A percentile compares a stretch with the other conserved stretches of the same genome.
phyloP scores from a whole-genome alignment of 495 filamentous ascomycete genomes.

The Copromyces sp. region DNA sequence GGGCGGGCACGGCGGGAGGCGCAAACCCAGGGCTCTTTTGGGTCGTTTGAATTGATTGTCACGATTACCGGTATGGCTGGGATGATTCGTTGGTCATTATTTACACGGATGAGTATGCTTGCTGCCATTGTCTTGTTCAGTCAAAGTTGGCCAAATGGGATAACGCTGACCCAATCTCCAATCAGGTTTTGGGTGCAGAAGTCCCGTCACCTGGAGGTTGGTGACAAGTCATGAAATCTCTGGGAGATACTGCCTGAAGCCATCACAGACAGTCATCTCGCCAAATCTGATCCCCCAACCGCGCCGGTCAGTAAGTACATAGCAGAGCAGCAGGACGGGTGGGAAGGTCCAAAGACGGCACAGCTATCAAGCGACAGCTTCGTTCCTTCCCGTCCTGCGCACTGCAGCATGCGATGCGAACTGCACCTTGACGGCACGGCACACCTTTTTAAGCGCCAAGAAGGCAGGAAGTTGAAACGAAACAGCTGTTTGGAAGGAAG shows the following conservation, averaged over 20 bases:
- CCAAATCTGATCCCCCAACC: neutral
- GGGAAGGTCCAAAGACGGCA: neutral
- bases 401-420: neutral
- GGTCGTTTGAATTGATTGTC: neutral
- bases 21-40: neutral
- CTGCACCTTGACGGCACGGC: neutral
- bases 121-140: neutral
- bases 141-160: neutral
- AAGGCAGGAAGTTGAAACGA: neutral
- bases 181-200: neutral
- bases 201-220: no score
- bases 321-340: neutral
- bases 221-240: no score
- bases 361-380: neutral
- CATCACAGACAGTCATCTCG: neutral
- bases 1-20: neutral
- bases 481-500: neutral
- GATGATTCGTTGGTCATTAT: no score
- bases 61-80: no score
- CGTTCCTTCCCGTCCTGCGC: neutral
- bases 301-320: neutral
- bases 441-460: neutral
- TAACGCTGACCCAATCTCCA: neutral
- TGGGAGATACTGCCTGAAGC: neutral
- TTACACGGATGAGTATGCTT: neutral